Base-by-base conservation (phyloP, 2,329 filamentous ascomycete species). In the Arthrobotrys musiformis region DNA sequence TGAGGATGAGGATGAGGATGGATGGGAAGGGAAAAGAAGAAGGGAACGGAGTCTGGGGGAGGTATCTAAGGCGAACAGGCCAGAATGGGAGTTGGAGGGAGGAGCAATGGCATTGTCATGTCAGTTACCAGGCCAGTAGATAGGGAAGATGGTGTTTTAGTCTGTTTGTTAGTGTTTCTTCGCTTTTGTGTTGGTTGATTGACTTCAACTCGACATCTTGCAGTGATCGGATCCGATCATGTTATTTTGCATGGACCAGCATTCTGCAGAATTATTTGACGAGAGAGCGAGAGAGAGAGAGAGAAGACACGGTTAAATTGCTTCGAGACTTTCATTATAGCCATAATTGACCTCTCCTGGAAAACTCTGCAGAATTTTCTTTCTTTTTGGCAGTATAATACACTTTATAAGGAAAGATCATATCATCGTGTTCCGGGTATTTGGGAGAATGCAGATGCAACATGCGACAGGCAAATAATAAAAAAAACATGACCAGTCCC, bases 231-330 rank as follows among this genome's bases (percentile, higher is more conserved):
- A n/a, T n/a, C n/a, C n/a, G n/a, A n/a, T n/a, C 40, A 42, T 42
- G 4, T 11, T 35, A 35, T 11, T 35, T 35, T n/a, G 30, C 30
- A 35, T 35, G 5, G 5, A 52, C 48, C 48, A 22, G 48, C 48
- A 52, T 52, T 52, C 48, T 54, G 50, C 50, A 54, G 50, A 54
- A 54, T 19, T 17, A n/a, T n/a, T n/a, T n/a, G n/a, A n/a, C n/a
- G n/a, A n/a, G n/a, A 19, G 8, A 42, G 5, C 17, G 4, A 42
- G 37, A 2, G 1, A 19, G 24, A 30, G 1, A 24, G 11, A 50
- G 17, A 9, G 9, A 22, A 7, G 11, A 13, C 17, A 50, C 46
- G 48, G 48, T 7, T 52, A 52, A 42, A 46, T 46, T 42, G 37
- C 37, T n/a, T 33, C 9, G 9, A 33, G n/a, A 48, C 11, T 48